Base-by-base conservation (phyloP, 169 alveolate genomes). In the Theileria annulata region DNA sequence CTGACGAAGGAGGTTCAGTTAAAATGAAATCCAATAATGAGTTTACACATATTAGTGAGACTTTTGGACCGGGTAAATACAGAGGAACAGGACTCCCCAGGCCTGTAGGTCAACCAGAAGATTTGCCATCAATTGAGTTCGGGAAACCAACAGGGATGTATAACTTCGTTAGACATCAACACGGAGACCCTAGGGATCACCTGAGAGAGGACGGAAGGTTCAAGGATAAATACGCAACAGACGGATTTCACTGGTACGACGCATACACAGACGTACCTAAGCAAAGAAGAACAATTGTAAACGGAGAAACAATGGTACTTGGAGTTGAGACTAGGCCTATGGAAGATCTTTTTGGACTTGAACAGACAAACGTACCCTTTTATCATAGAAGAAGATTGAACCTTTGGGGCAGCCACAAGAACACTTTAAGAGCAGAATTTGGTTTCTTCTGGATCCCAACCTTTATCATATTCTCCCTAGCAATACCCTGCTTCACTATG, bases 401-500 rank as follows among this genome's bases (percentile, higher is more conserved):
- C 60, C 85, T 84, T 10, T 91, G 93, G 94, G 94, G 91, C 17
- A 91, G 88, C 72, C 91, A 92, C 86, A 81, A 76, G 79, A 30
- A 88, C 75, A 84, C 90, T 33, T 79, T 93, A 87, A 80, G 87
- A 79, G 95, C 92, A 12, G 96, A 93, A 77, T 93, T 92, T 80
- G 77, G 92, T 49, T 93, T 93, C 88, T 93, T 93, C 88, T 93
- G 94, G 93, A 81, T 91, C 5, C 96, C 96, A 30, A 91, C 96
- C n/a, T 87, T 93, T 79, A 93, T 93, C 75, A 89, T 92, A 68
- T 77, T 92, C 74, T 78, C 94, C 25, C 86, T 93, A 60, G 95
- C 96, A 19, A 86, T 93, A 30, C 96, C 96, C n/a, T 87, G 94
- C 72, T 92, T 86, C 74, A 91, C 95, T 21, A 91, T 93, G 94